A percentile compares a stretch with the other conserved stretches of the same genome.
These are phyloP conservation scores for Pseudozyma sp. DNA, from an alignment of 1,284 basidiomycete genomes.

Conservation along the genomic window DNA sequence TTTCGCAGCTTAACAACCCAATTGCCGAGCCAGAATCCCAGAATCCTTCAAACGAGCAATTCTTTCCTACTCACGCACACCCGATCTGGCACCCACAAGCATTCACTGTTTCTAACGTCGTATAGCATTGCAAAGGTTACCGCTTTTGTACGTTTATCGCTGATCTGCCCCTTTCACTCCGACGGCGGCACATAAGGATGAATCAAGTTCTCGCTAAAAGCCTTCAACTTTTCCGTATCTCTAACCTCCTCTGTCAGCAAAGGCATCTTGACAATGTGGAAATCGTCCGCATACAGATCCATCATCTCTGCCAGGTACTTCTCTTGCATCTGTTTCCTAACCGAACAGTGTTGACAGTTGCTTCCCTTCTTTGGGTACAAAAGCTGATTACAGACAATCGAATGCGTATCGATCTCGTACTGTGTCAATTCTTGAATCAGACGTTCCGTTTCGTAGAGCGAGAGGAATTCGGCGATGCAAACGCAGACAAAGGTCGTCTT, in stretches of 20 bases:
- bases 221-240: constrained; percentile 89
- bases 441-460: constrained; percentile 97
- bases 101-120: too few species aligned
- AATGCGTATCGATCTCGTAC: constrained; percentile 98
- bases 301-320: constrained; percentile 67
- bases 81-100: too few species aligned
- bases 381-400: constrained; percentile 97
- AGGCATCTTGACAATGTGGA: constrained; percentile 76
- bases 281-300: constrained; percentile 68
- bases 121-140: too few species aligned
- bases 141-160: too few species aligned
- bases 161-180: constrained; percentile 20
- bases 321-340: constrained; percentile 96
- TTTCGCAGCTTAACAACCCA: too few species aligned
- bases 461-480: constrained; percentile 97
- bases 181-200: constrained; percentile 58
- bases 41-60: too few species aligned
- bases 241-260: constrained; percentile 96
- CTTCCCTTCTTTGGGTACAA: constrained; percentile 91
- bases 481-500: constrained; percentile 96
- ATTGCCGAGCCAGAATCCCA: too few species aligned
- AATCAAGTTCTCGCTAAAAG: constrained; percentile 69
- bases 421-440: constrained; percentile 94
- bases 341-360: constrained; percentile 93
- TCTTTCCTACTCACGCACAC: too few species aligned